A percentile compares a stretch with the other conserved stretches of the same genome.
Conservation (phyloP, 495 filamentous ascomycete species). For the Oleoguttula mirabilis region DNA sequence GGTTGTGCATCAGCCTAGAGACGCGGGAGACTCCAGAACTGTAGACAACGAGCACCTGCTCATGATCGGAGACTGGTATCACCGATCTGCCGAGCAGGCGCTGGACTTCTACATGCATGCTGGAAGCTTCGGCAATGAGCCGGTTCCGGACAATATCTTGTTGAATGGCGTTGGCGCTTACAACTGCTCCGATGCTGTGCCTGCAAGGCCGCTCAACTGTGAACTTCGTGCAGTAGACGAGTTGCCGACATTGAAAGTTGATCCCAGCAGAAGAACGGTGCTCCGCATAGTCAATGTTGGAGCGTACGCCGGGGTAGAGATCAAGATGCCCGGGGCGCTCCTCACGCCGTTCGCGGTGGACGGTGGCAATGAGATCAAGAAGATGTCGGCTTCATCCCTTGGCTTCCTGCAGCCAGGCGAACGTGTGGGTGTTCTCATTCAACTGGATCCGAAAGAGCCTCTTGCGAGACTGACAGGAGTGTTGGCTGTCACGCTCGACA, state of each 20-base stretch:
- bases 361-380: slow-evolving; percentile 30
- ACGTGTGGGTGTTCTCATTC: slow-evolving; percentile 37
- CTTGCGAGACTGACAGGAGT: background rate
- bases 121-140: slow-evolving; percentile 5
- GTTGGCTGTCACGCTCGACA: slow-evolving; percentile 32
- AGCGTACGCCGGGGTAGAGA: slow-evolving; percentile 34
- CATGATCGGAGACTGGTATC: slow-evolving; percentile 45
- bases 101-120: slow-evolving; percentile 7
- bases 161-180: slow-evolving; percentile 40
- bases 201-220: slow-evolving; percentile 2
- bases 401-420: slow-evolving; percentile 41
- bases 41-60: slow-evolving; percentile 32
- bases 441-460: background rate
- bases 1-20: slow-evolving; percentile 17
- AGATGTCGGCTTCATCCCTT: slow-evolving; percentile 22
- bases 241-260: slow-evolving; percentile 10
- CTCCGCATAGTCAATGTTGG: slow-evolving; percentile 26
- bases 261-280: slow-evolving; percentile 1
- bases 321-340: slow-evolving; percentile 25
- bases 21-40: background rate
- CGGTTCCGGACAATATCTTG: slow-evolving; percentile 38
- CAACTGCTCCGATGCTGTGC: slow-evolving; percentile 35
- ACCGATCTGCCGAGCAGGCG: slow-evolving; percentile 21
- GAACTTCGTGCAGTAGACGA: slow-evolving; percentile 12
- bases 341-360: slow-evolving; percentile 35